Evolutionary conservation across 257 asterid genomes (phyloP), one percentile per base, ranked within the genome.

Genomic region (Anisodus acutangulus): DNA sequence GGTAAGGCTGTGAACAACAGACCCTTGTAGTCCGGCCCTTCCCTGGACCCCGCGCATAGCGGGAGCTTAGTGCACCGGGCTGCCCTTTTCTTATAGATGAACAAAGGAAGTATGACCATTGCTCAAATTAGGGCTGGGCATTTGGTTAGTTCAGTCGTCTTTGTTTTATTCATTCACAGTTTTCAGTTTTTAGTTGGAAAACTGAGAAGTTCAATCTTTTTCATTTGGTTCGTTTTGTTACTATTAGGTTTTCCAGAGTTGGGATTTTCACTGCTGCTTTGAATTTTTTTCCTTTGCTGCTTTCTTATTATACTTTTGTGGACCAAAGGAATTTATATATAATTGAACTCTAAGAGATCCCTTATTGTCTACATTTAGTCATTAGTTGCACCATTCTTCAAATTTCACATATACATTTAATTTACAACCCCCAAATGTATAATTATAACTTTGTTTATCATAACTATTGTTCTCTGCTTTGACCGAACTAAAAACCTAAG

Each of bases 311-410:
- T 74, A 31, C 64, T 15, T 45, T 26, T 26, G 15, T 53, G 45
- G 63, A 12, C 45, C 45, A 49, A 51, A 15, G 49, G 60, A 76
- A 76, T 76, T 13, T 15, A 64, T 22, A 76, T 22, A 19, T 12
- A 22, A 74, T 51, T 71, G 57, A 71, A 71, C 59, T 51, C 26
- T 76, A 76, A 76, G 16, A 51, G 59, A 76, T 26, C 13, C 81
- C 81, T 76, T 13, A 53, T 72, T 47, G n/a, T 13, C 37, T 22
- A 53, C 13, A 76, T 76, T 51, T 53, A 76, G 63, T 53, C n/a
- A 39, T 26, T 76, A 51, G 12, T 76, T 76, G 64, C 26, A 15
- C 31, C 81, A 53, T 78, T 78, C 82, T 51, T 78, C 82, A 31
- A 13, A 51, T 31, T 78, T 51, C 26, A 51, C 6, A 8, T 76